Base-by-base conservation (phyloP, 805 yeast species). In the Starmerella scarabaei region DNA sequence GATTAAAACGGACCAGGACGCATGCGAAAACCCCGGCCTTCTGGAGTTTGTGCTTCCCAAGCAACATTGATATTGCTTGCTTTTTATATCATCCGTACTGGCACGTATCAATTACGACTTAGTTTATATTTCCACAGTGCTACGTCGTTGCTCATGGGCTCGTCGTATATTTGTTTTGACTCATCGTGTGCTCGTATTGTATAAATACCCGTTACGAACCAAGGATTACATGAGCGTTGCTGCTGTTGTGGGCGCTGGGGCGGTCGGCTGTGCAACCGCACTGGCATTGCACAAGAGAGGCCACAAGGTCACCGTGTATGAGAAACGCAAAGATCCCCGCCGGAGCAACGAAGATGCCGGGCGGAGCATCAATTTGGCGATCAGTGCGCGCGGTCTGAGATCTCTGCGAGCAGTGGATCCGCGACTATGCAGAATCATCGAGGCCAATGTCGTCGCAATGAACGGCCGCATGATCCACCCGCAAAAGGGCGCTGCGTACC, bases 401-500 rank as follows among this genome's bases (percentile, higher is more conserved):
- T 80, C 94, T 0, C 59, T 86, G 54, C 61, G 66, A 18, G 68
- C 65, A 36, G 75, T 85, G 11, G 85, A 80, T 54, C 56, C 61
- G 1, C 67, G 62, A 12, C 65, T 84, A 65, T 73, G 79, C 11
- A 58, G 62, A 0, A 54, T 75, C 20, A 67, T 84, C 2, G 53
- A 80, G 45, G 60, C 64, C 24, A 71, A 72, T 31, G 71, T 81
- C 19, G 78, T 82, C 20, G 95, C 95, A 2, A 81, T 86, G 88
- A 62, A 71, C 31, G 95, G 94, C 2, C 66, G 96, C 32, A 84
- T 85, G 95, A 75, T 86, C 42, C 96, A 86, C 58, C n/a, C 40
- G 16, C 34, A 33, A 24, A 18, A 23, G 3, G 48, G 93, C 0
- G 57, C 60, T 17, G 77, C 75, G 55, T 75, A 70, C 47, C 65